phyloP scores from a whole-genome alignment of 2,329 filamentous ascomycete species.

The Alternaria sp. region DNA sequence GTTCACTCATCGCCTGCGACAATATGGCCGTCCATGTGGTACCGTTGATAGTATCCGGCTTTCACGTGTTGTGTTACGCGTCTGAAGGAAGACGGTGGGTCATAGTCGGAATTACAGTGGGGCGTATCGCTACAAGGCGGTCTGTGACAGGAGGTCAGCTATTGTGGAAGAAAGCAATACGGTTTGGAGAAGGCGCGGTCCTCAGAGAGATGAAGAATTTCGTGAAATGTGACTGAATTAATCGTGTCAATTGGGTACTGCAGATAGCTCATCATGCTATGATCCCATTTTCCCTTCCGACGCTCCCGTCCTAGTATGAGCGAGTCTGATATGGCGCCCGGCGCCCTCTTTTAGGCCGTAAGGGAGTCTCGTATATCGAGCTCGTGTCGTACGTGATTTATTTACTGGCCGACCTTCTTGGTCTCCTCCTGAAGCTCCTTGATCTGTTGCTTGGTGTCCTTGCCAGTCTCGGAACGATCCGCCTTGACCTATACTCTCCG shows the following conservation, averaged over 20 bases:
- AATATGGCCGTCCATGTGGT: not conserved
- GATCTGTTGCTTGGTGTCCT: constrained; percentile 49
- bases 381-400: not conserved
- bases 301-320: not conserved
- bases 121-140: not conserved
- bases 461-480: constrained; percentile 50
- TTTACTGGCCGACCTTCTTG: constrained; percentile 32
- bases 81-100: not conserved
- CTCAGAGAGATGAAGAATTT: not conserved
- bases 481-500: constrained; percentile 47
- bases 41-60: not conserved
- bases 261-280: not conserved
- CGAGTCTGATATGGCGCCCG: not conserved
- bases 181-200: not conserved
- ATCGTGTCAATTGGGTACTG: not conserved
- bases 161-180: not conserved
- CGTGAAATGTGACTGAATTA: not conserved
- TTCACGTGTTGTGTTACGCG: not conserved
- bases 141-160: not conserved
- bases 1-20: not conserved
- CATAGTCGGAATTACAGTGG: not conserved
- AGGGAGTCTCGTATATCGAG: not conserved
- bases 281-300: not conserved
- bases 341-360: not conserved
- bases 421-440: constrained; percentile 56